A percentile compares a stretch with the other conserved stretches of the same genome.
Conservation (phyloP, 148 eudicot genomes). For the Chenopodium quinoa region DNA sequence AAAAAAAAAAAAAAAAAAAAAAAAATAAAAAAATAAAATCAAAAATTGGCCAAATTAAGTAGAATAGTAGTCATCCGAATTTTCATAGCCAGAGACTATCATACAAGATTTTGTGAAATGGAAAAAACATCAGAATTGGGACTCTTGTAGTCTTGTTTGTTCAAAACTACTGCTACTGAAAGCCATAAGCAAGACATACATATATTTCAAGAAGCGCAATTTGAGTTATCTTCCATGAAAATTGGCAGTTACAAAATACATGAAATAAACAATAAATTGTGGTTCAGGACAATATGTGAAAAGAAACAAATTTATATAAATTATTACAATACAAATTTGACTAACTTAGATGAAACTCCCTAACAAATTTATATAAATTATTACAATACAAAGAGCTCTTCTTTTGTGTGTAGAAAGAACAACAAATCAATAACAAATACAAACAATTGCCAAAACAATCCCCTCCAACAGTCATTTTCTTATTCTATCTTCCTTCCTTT, state of each 20-base stretch:
- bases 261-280: background rate
- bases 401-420: background rate
- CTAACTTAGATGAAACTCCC: conserved; percentile 13
- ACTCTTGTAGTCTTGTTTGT: no score
- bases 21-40: no score
- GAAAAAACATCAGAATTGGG: no score
- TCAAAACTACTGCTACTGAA: no score
- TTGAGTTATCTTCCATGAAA: no score
- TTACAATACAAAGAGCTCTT: conserved; percentile 4
- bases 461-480: conserved; percentile 12
- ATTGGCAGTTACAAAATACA: background rate
- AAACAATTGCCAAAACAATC: conserved; percentile 10
- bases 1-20: no score
- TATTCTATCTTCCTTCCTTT: conserved; percentile 13
- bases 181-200: no score
- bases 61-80: no score
- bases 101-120: no score
- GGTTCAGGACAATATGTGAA: background rate
- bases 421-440: conserved; percentile 15
- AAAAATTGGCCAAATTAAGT: no score
- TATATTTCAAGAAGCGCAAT: no score
- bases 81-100: no score
- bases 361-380: conserved; percentile 17
- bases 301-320: conserved; percentile 13
- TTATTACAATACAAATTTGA: conserved; percentile 9